Conservation (phyloP, 2,329 filamentous ascomycete species). For the Atkinsonella hypoxylon region DNA sequence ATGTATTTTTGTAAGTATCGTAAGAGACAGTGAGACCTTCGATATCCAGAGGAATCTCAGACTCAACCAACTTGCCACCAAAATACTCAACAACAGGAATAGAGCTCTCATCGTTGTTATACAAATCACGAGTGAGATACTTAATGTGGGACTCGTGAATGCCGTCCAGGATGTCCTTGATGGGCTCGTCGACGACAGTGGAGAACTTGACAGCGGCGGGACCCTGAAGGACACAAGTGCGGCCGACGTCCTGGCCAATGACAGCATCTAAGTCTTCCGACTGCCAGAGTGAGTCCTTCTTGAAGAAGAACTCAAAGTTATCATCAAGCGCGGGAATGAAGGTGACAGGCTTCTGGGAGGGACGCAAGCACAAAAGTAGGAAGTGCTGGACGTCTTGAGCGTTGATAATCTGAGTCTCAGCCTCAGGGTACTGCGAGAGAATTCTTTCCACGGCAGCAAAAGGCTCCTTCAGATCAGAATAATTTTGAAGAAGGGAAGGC, state of each 20-base stretch:
- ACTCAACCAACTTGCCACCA: constrained; percentile 70
- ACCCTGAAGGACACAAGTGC: constrained; percentile 92
- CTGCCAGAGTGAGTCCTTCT: constrained; percentile 99
- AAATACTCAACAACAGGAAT: constrained; percentile 92
- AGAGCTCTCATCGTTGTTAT: constrained; percentile 56
- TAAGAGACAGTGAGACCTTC: constrained; percentile 79
- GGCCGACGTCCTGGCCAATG: constrained; percentile 87
- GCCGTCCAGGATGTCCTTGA: constrained; percentile 86
- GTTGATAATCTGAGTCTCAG: constrained; percentile 85
- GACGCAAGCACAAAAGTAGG: constrained; percentile 79
- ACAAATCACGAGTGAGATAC: constrained; percentile 66
- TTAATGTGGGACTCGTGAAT: constrained; percentile 84
- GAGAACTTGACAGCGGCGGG: constrained; percentile 88
- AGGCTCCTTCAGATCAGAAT: constrained; percentile 74
- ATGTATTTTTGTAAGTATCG: constrained; percentile 66
- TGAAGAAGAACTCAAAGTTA: constrained; percentile 99
- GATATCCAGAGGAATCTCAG: constrained; percentile 60
- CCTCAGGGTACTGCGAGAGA: constrained; percentile 71
- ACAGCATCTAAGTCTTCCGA: constrained; percentile 95
- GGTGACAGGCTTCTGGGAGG: constrained; percentile 88
- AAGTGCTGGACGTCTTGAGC: constrained; percentile 98
- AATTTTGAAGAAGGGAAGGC: constrained; percentile 78
- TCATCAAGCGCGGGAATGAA: constrained; percentile 94
- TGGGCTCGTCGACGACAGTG: constrained; percentile 79
- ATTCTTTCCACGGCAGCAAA: constrained; percentile 69